A percentile compares a stretch with the other conserved stretches of the same genome.
Evolutionary conservation across 768 basidiomycete genomes (phyloP).

Genomic region (Pleurotus tuoliensis): DNA sequence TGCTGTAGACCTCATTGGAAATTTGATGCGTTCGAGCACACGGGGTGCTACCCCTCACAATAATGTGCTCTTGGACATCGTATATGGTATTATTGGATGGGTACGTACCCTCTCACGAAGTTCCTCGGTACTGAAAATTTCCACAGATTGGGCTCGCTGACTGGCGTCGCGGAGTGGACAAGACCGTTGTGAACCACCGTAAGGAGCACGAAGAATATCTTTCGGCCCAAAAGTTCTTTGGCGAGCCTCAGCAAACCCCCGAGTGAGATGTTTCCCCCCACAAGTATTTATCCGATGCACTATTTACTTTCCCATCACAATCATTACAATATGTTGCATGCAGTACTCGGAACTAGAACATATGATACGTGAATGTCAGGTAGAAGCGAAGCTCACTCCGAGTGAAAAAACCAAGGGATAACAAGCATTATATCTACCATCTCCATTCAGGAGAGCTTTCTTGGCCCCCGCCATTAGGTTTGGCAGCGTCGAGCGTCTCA

Average conservation of each 20-base stretch:
- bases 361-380: constrained; percentile 35
- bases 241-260: background rate
- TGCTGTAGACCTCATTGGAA: constrained; percentile 52
- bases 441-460: constrained; percentile 36
- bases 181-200: constrained; percentile 25
- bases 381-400: constrained; percentile 51
- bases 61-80: constrained; percentile 43
- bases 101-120: constrained; percentile 24
- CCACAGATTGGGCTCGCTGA: constrained; percentile 33
- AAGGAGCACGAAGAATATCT: constrained; percentile 34
- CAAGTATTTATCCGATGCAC: background rate
- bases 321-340: no score
- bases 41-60: constrained; percentile 54
- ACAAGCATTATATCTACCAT: constrained; percentile 73
- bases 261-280: background rate
- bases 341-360: no score
- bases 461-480: constrained; percentile 82
- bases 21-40: constrained; percentile 54
- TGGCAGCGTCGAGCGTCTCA: constrained; percentile 36
- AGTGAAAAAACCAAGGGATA: constrained; percentile 20
- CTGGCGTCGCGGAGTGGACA: constrained; percentile 37
- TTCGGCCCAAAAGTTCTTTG: constrained; percentile 15
- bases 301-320: background rate
- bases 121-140: constrained; percentile 4
- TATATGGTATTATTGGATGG: constrained; percentile 36